These are phyloP conservation scores for Zygnema cylindricum DNA, from an alignment of 139 green algal genomes.

Conservation along the genomic window DNA sequence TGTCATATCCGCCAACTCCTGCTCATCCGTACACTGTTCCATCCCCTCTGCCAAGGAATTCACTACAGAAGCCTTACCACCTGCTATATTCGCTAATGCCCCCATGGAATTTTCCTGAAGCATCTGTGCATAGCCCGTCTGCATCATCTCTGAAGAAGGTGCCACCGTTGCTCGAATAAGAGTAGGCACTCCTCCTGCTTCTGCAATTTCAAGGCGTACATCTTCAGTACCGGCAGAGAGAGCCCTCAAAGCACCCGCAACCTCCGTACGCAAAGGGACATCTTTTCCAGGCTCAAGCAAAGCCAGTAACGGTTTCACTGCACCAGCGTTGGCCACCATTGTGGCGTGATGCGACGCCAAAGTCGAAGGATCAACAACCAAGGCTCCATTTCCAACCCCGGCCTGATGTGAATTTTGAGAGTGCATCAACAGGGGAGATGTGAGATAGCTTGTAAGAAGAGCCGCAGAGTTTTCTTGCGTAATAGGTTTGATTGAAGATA, in stretches of 20 bases:
- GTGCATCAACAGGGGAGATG: constrained; percentile 15
- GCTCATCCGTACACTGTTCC: not conserved
- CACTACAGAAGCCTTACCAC: constrained; percentile 42
- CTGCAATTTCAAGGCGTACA: constrained; percentile 4
- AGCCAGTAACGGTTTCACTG: constrained; percentile 26
- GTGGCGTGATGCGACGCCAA: not conserved
- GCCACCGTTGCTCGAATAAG: constrained; percentile 48
- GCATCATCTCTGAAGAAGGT: constrained; percentile 50
- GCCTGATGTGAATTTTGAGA: not conserved
- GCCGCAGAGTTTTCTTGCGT: constrained; percentile 39
- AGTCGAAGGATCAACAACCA: not conserved
- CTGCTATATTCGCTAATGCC: constrained; percentile 38
- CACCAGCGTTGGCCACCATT: constrained; percentile 31
- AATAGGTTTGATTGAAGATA: not conserved
- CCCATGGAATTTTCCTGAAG: constrained; percentile 53
- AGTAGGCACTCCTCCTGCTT: constrained; percentile 27
- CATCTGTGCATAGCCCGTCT: constrained; percentile 44
- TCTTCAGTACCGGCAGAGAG: constrained; percentile 10
- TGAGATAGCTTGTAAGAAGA: constrained; percentile 50
- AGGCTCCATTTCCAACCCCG: not conserved
- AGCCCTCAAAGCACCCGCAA: constrained; percentile 23
- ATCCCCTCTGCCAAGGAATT: constrained; percentile 14
- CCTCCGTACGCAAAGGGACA: constrained; percentile 32
- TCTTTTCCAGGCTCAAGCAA: constrained; percentile 41
- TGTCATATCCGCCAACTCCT: constrained; percentile 38